These are phyloP conservation scores for Phytophthora cryptogea DNA, from an alignment of 352 stramenopile genomes.

Conservation along the genomic window DNA sequence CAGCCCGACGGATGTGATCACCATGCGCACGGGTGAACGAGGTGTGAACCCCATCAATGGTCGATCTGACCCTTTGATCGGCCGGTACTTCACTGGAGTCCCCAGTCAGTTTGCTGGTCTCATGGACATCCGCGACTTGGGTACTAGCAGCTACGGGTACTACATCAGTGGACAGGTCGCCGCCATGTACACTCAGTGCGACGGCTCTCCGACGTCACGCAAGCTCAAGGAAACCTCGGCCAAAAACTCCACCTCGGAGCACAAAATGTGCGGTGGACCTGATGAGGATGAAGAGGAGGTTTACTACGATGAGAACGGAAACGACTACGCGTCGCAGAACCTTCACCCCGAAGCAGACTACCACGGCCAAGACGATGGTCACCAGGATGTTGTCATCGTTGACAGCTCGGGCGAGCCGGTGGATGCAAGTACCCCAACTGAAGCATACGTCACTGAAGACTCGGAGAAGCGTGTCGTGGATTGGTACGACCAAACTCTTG, in stretches of 20 bases:
- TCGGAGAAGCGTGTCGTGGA: constrained; percentile 39
- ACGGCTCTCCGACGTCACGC: constrained; percentile 30
- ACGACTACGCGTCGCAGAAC: constrained; percentile 28
- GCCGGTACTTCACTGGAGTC: constrained; percentile 42
- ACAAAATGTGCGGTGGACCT: constrained; percentile 14
- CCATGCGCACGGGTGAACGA: constrained; percentile 45
- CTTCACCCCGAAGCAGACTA: constrained; percentile 30
- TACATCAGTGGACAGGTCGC: constrained; percentile 47
- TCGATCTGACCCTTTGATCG: constrained; percentile 32
- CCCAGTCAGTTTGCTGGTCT: constrained; percentile 48
- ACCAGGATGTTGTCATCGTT: constrained; percentile 24
- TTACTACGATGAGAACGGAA: constrained; percentile 5
- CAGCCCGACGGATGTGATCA: constrained; percentile 46
- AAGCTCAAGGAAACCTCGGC: constrained; percentile 22
- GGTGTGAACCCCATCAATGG: constrained; percentile 43
- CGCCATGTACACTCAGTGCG: constrained; percentile 47
- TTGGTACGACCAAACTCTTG: constrained; percentile 53
- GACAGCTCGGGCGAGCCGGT: constrained; percentile 17
- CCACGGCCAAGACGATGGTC: constrained; percentile 25
- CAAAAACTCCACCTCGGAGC: constrained; percentile 9
- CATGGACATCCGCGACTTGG: constrained; percentile 54
- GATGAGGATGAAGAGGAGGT: constrained; percentile 9
- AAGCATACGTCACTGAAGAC: constrained; percentile 33
- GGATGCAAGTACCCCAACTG: constrained; percentile 9
- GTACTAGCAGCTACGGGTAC: constrained; percentile 60